Base-by-base conservation (phyloP, 306 rosid genomes). In the Vigna nakashimae region DNA sequence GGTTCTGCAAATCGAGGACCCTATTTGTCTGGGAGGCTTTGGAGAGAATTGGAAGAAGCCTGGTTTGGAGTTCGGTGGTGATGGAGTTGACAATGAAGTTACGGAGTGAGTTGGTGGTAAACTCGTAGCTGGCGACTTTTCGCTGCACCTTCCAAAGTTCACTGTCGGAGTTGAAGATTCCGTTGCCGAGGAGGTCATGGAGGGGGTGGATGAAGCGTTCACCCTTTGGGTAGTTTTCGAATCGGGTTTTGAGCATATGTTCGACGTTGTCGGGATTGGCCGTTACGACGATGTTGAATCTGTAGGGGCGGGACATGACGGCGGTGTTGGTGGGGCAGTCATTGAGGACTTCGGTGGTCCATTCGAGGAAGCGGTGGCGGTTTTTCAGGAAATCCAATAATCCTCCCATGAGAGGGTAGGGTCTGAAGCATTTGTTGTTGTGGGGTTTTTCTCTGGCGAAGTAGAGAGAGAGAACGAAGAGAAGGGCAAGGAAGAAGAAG, bases 141-240 rank as follows among this genome's bases (percentile, higher is more conserved):
- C 96, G 73, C 78, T 92, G 93, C 28, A 84, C 43, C 17, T 26
- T 83, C 97, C 96, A 92, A 49, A 82, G 81, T 0, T 89, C 78
- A 1, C 84, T 88, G 67, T 92, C 93, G 36, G 88, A 79, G 76
- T 86, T 91, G 79, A 93, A 93, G 84, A 93, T 90, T 53, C 98
- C 98, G 0, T 10, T 36, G 65, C 98, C 98, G 42, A 91, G 74
- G 62, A 90, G 87, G 45, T 88, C 96, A n/a, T 72, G 60, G 36
- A 92, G 84, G 15, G 79, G 73, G 7, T 20, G 1, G 4, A 40
- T 82, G 80, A 93, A 75, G 0, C 81, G 78, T 2, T 83, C 52
- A 1, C 98, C 96, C 74, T 93, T 93, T 0, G 98, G 92, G 65
- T 90, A 91, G 82, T 93, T 93, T 0, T 87, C 82, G 85, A 93